These are phyloP conservation scores for Macrophomina tecta DNA, from an alignment of 2,329 filamentous ascomycete genomes.

Conservation along the genomic window DNA sequence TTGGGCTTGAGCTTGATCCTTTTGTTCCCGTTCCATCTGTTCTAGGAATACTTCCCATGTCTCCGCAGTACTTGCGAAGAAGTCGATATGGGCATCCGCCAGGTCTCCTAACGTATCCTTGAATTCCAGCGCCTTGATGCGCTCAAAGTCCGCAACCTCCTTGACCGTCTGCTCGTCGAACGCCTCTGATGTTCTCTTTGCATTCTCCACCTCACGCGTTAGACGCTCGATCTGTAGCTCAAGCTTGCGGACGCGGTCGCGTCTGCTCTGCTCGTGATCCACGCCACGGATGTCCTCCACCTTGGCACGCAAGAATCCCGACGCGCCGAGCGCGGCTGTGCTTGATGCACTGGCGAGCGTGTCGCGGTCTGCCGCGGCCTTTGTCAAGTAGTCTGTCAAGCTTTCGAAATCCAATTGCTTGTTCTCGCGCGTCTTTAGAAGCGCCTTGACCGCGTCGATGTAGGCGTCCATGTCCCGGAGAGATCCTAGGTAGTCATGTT, in stretches of 20 bases:
- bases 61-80: conserved; percentile 79
- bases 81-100: conserved; percentile 83
- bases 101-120: conserved; percentile 82
- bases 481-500: conserved; percentile 92
- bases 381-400: conserved; percentile 92
- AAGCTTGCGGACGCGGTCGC: conserved; percentile 85
- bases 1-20: conserved; percentile 13
- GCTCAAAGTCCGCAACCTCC: conserved; percentile 92
- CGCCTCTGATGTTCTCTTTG: conserved; percentile 84
- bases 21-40: conserved; percentile 76
- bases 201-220: conserved; percentile 82
- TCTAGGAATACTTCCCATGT: conserved; percentile 90
- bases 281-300: conserved; percentile 96
- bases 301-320: conserved; percentile 89
- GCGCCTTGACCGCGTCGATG: conserved; percentile 80
- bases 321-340: conserved; percentile 69
- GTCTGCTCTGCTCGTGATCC: conserved; percentile 89
- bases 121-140: conserved; percentile 94
- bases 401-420: conserved; percentile 98
- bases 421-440: conserved; percentile 92
- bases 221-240: conserved; percentile 93
- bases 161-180: conserved; percentile 97
- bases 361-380: conserved; percentile 86
- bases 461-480: conserved; percentile 96
- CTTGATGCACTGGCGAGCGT: conserved; percentile 71